phyloP scores from a whole-genome alignment of 345 rosid species.

The Citrus australasica region DNA sequence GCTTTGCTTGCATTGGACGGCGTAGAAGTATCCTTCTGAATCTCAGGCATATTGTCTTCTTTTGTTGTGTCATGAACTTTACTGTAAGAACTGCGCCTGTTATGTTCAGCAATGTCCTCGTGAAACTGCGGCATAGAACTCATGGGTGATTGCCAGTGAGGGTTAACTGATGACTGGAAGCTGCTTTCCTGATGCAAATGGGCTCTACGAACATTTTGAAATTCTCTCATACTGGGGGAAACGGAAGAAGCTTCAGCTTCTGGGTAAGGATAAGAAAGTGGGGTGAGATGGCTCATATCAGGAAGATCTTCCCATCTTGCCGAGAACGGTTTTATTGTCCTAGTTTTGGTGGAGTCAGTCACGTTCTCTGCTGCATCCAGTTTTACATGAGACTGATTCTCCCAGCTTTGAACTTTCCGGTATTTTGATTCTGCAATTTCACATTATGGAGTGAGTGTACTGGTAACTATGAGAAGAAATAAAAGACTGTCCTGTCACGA shows the following conservation, averaged over 20 bases:
- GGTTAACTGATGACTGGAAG: conserved; percentile 13
- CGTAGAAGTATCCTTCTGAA: conserved; percentile 10
- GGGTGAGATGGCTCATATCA: conserved; percentile 19
- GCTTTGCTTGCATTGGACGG: conserved; percentile 15
- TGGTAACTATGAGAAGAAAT: neutral
- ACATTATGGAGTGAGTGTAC: neutral
- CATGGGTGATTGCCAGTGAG: conserved; percentile 12
- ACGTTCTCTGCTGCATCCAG: conserved; percentile 3
- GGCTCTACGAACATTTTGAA: neutral
- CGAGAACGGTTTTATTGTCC: conserved; percentile 15
- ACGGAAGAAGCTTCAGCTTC: conserved; percentile 21
- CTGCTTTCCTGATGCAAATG: conserved; percentile 10
- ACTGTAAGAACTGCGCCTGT: neutral
- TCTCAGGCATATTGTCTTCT: conserved; percentile 15
- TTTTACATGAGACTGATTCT: conserved; percentile 23
- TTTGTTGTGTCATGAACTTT: conserved; percentile 3
- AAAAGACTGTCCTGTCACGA: neutral
- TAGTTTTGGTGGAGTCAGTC: neutral
- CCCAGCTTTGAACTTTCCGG: conserved; percentile 11
- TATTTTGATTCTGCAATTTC: conserved; percentile 22
- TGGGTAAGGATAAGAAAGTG: conserved; percentile 11
- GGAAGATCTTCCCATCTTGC: conserved; percentile 22
- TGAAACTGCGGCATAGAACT: conserved; percentile 3
- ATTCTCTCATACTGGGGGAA: conserved; percentile 4
- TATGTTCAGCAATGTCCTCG: neutral